Percentiles rank a stretch among this genome's conserved stretches.
These are phyloP conservation scores for Cytidiella melzeri DNA, from an alignment of 768 basidiomycete genomes.

Conservation along the genomic window DNA sequence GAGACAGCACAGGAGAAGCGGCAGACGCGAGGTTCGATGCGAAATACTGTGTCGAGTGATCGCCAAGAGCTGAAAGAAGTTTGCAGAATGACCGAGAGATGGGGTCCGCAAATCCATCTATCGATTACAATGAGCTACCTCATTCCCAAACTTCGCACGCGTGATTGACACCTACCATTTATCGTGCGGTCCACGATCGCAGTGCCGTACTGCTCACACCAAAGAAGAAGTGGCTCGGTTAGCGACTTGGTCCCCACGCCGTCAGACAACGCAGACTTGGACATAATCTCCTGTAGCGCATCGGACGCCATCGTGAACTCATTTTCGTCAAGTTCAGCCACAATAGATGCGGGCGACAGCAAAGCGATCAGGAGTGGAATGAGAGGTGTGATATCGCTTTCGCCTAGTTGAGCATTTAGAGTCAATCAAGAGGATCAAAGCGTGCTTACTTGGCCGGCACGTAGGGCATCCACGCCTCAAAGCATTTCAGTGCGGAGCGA, in stretches of 20 bases:
- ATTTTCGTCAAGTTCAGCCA: constrained; percentile 37
- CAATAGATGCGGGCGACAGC: constrained; percentile 24
- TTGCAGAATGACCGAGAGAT: constrained; percentile 72
- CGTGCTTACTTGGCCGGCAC: constrained; percentile 57
- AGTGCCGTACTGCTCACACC: constrained; percentile 56
- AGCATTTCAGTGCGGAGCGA: constrained; percentile 67
- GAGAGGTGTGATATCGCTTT: constrained; percentile 63
- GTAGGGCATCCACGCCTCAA: constrained; percentile 77
- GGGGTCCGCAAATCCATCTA: constrained; percentile 44
- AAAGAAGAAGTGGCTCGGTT: constrained; percentile 82
- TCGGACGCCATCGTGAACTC: constrained; percentile 63
- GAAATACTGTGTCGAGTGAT: constrained; percentile 79
- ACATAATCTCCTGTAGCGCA: constrained; percentile 71
- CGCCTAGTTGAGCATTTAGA: not conserved
- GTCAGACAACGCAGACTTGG: constrained; percentile 64
- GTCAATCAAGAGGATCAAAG: not conserved
- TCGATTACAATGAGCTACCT: too few relatives aligned
- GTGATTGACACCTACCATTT: constrained; percentile 28
- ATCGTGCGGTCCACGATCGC: constrained; percentile 36
- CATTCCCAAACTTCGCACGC: too few relatives aligned
- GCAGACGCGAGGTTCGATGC: constrained; percentile 58
- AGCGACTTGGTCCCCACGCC: constrained; percentile 64
- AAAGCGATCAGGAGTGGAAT: constrained; percentile 57
- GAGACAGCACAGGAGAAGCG: constrained; percentile 13
- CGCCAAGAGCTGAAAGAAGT: constrained; percentile 73